Percentiles rank a stretch among this genome's conserved stretches.
Evolutionary conservation across 1,284 basidiomycete species (phyloP).

Genomic region (Cryptococcus maquisensis): DNA sequence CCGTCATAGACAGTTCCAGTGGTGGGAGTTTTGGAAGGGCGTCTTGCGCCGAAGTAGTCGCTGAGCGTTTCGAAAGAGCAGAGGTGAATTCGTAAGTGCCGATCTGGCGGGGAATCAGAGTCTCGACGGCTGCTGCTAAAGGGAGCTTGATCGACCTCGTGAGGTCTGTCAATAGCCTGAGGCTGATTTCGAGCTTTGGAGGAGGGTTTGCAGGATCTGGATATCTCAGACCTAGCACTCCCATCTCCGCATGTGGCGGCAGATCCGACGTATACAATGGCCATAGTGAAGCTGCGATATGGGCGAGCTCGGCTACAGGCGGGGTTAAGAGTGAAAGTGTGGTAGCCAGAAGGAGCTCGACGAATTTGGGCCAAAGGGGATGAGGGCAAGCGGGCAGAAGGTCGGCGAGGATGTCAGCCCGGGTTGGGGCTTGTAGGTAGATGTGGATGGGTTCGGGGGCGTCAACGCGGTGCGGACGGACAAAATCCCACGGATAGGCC

Average conservation of each 20-base stretch:
- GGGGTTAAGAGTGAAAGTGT: slow-evolving; percentile 61
- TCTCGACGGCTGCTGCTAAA: slow-evolving; percentile 37
- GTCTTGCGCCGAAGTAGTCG: slow-evolving; percentile 1
- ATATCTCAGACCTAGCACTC: slow-evolving; percentile 16
- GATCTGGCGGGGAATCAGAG: slow-evolving; percentile 29
- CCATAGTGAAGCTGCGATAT: slow-evolving; percentile 73
- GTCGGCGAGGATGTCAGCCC: slow-evolving; percentile 50
- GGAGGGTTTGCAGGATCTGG: slow-evolving; percentile 21
- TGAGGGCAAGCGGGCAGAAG: slow-evolving; percentile 36
- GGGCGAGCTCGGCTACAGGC: slow-evolving; percentile 66
- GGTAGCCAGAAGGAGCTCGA: slow-evolving; percentile 60
- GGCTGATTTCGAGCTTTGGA: slow-evolving; percentile 28
- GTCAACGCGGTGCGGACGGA: slow-evolving; percentile 64
- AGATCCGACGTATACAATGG: slow-evolving; percentile 53
- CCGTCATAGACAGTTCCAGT: slow-evolving; percentile 56
- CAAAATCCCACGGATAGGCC: slow-evolving; percentile 66
- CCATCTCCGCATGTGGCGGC: slow-evolving; percentile 36
- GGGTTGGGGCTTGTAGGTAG: slow-evolving; percentile 58
- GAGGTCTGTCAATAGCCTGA: slow-evolving; percentile 44
- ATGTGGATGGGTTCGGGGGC: slow-evolving; percentile 71
- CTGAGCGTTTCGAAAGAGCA: slow-evolving; percentile 12
- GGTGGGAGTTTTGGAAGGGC: slow-evolving; percentile 26
- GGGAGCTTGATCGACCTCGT: slow-evolving; percentile 40
- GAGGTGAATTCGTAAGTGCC: slow-evolving; percentile 29
- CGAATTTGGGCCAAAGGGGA: slow-evolving; percentile 64